phyloP scores from a whole-genome alignment of 1,139 yeast genomes.

The Hyphopichia khmerensis region DNA sequence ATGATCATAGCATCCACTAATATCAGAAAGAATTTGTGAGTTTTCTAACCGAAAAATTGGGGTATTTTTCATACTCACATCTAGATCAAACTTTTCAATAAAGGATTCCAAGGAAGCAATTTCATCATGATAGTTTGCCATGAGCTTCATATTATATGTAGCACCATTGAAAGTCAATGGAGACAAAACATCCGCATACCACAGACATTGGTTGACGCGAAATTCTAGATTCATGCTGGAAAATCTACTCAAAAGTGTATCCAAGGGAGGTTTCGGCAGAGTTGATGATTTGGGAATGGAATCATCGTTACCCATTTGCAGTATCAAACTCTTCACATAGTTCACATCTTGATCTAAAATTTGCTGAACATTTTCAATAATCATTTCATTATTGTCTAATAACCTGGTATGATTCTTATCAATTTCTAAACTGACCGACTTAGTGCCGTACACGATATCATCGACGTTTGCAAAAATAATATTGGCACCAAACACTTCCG shows the following conservation, averaged over 20 bases:
- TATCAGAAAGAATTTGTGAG: conserved; percentile 24
- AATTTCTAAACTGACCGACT: conserved; percentile 10
- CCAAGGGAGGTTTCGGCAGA: neutral
- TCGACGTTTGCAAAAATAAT: conserved; percentile 15
- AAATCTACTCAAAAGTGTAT: neutral
- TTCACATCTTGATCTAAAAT: conserved; percentile 19
- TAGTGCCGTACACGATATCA: conserved; percentile 12
- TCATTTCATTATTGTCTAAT: conserved; percentile 11
- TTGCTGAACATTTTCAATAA: conserved; percentile 6
- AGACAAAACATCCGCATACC: conserved; percentile 18
- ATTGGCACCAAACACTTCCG: conserved; percentile 7
- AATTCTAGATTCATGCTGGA: conserved; percentile 2
- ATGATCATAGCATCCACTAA: conserved; percentile 15
- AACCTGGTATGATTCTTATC: conserved; percentile 11
- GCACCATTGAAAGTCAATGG: conserved; percentile 17
- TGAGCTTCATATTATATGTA: conserved; percentile 17
- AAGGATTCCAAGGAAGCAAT: conserved; percentile 16
- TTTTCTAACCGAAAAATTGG: conserved; percentile 28
- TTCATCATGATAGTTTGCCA: conserved; percentile 13
- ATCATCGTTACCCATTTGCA: neutral
- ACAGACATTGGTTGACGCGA: conserved; percentile 20
- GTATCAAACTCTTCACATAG: conserved; percentile 12
- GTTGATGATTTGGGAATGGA: neutral
- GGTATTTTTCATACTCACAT: conserved; percentile 9
- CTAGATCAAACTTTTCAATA: conserved; percentile 21